A percentile compares a stretch with the other conserved stretches of the same genome.
phyloP scores from a whole-genome alignment of 345 rosid genomes.

The Citrus reticulata region DNA sequence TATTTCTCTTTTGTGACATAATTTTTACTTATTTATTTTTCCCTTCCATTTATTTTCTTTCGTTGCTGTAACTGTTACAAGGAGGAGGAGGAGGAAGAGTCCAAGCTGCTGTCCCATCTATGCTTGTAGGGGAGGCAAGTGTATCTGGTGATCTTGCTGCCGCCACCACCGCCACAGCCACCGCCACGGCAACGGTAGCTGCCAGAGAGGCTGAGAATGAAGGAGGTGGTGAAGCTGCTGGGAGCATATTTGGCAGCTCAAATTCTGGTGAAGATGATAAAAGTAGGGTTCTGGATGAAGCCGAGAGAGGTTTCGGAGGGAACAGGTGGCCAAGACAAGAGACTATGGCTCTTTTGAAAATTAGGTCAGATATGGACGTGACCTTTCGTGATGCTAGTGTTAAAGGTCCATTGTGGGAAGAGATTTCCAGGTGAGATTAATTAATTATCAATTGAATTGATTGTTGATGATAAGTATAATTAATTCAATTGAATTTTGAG shows the following conservation, averaged over 20 bases:
- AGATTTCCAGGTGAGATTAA: constrained; percentile 63
- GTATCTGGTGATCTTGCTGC: constrained; percentile 19
- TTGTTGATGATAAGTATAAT: no score
- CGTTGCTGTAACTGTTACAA: constrained; percentile 31
- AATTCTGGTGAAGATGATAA: constrained; percentile 28
- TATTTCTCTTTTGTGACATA: constrained; percentile 12
- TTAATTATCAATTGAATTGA: constrained; percentile 31
- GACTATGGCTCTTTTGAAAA: constrained; percentile 45
- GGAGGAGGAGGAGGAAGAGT: constrained; percentile 10
- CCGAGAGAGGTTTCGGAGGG: constrained; percentile 34
- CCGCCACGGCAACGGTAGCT: not conserved
- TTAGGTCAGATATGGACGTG: constrained; percentile 52
- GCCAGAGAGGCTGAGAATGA: not conserved
- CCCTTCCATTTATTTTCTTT: constrained; percentile 3
- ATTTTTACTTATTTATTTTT: constrained; percentile 8
- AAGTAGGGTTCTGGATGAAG: constrained; percentile 17
- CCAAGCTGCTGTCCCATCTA: not conserved
- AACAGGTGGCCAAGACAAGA: constrained; percentile 56
- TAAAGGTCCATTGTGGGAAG: constrained; percentile 58
- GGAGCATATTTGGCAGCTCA: not conserved
- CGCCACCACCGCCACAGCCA: not conserved
- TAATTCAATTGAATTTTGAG: not conserved
- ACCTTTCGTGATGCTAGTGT: constrained; percentile 44
- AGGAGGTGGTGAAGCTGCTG: constrained; percentile 3
- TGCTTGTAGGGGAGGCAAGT: constrained; percentile 5